Evolutionary conservation across 1,284 basidiomycete genomes (phyloP).

Genomic region (Moesziomyces aphidis): DNA sequence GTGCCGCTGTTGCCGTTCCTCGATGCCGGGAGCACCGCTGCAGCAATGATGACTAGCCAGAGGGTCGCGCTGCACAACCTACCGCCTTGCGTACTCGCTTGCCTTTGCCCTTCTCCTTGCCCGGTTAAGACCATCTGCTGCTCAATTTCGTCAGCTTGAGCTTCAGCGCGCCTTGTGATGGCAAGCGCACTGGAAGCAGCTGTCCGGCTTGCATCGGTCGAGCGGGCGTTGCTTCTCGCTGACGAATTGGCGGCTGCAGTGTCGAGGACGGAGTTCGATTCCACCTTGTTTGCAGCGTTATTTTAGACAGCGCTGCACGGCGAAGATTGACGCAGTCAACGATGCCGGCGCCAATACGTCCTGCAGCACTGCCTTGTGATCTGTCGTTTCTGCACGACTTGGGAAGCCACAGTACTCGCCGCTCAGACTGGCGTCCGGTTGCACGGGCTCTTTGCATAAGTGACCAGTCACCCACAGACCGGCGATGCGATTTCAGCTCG

Average conservation of each 20-base stretch:
- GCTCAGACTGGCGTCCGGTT: neutral
- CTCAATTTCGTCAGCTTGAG: neutral
- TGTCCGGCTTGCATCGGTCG: neutral
- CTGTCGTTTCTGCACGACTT: slow-evolving; percentile 1
- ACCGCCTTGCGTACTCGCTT: neutral
- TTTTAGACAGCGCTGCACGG: neutral
- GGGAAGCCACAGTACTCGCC: no score
- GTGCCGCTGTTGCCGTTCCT: neutral
- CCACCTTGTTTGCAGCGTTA: neutral
- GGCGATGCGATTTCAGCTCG: neutral
- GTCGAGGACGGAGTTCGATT: neutral
- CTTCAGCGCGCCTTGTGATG: neutral
- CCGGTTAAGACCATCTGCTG: neutral
- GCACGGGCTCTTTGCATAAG: neutral
- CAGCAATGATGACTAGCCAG: neutral
- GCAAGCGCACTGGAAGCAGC: neutral
- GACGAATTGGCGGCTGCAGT: neutral
- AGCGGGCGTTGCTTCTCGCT: neutral
- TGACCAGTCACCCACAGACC: neutral
- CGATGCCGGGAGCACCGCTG: neutral
- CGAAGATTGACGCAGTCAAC: neutral
- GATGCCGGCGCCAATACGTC: neutral
- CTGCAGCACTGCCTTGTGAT: slow-evolving; percentile 15
- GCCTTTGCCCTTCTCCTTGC: neutral
- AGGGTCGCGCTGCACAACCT: neutral